Evolutionary conservation across 2,329 filamentous ascomycete species (phyloP), one percentile per base, ranked within the genome.

Genomic region (Plectosphaerella cucumerina): DNA sequence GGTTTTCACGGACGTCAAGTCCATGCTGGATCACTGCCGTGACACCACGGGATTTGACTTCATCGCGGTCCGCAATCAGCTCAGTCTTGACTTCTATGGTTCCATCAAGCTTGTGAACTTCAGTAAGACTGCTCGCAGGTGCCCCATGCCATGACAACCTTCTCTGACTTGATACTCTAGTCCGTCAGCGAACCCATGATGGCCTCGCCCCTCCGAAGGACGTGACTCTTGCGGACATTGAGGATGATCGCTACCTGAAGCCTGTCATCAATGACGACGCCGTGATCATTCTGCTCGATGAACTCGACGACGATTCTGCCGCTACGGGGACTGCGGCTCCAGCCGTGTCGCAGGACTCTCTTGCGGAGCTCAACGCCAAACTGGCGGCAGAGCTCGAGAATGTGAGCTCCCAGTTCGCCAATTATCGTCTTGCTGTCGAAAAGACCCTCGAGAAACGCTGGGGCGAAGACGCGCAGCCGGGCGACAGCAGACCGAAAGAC

Each of bases 231-330:
- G 71, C 75, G 2, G 75, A 84, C 22, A 84, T 97, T 55, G 77
- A 84, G n/a, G 82, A 90, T 54, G 93, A 97, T 56, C 78, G 80
- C 57, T 95, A 85, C 63, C 76, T 99, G 52, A 87, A 88, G 63
- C 94, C 94, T 0, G 85, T 91, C 4, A 71, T 99, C 8, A 86
- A 94, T 52, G 90, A 97, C 58, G 94, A 99, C 65, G 89, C 92
- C 4, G 74, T 97, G 49, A 82, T 99, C 31, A 91, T 95, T 64
- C 89, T 82, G 50, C 76, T 99, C 18, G 93, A 96, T 56, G 94
- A 97, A 55, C 74, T 96, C 12, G 65, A 67, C 17, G 75, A 78
- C 10, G 70, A 75, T 35, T 68, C 75, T 23, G 68, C 70, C 12
- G 60, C 69, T 15, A 66, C 60, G 3, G 58, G 45, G 11, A 44